Percentiles rank a stretch among this genome's conserved stretches.
Conservation (phyloP, 495 filamentous ascomycete genomes). For the Xylaria longipes region DNA sequence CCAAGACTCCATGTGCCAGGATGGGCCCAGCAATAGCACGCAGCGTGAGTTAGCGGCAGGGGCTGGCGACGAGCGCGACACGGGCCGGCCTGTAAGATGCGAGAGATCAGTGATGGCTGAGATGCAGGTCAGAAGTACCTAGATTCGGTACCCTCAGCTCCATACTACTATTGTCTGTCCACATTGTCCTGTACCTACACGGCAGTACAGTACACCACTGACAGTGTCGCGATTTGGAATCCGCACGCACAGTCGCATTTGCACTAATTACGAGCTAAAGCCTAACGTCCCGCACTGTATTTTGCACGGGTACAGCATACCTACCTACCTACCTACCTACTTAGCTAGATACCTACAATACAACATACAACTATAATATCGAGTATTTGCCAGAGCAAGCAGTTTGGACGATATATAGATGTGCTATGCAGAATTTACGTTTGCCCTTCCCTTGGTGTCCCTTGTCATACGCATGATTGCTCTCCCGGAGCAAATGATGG, state of each 20-base stretch:
- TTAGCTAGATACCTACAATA: too few species aligned
- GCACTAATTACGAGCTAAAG: neutral
- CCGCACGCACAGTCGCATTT: constrained; percentile 7
- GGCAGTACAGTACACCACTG: neutral
- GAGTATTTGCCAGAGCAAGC: neutral
- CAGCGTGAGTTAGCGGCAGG: constrained; percentile 17
- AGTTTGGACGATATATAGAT: neutral
- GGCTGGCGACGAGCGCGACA: constrained; percentile 27
- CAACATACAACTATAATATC: neutral
- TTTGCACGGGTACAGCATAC: neutral
- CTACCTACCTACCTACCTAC: too few species aligned
- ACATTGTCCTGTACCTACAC: neutral
- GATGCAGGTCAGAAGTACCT: constrained; percentile 27
- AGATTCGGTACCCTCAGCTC: constrained; percentile 10
- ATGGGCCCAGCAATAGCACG: constrained; percentile 39
- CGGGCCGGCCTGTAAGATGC: constrained; percentile 28
- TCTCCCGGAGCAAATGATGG: neutral
- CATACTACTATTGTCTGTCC: too few species aligned
- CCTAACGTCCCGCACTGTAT: constrained; percentile 8
- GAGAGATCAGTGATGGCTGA: constrained; percentile 26
- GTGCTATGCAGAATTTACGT: neutral
- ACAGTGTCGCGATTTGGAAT: constrained; percentile 25
- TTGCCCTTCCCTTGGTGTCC: constrained; percentile 2
- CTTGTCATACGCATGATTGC: neutral
- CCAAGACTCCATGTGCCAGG: constrained; percentile 33